phyloP scores from a whole-genome alignment of 2,329 filamentous ascomycete genomes.

The Paecilomyces sp. region DNA sequence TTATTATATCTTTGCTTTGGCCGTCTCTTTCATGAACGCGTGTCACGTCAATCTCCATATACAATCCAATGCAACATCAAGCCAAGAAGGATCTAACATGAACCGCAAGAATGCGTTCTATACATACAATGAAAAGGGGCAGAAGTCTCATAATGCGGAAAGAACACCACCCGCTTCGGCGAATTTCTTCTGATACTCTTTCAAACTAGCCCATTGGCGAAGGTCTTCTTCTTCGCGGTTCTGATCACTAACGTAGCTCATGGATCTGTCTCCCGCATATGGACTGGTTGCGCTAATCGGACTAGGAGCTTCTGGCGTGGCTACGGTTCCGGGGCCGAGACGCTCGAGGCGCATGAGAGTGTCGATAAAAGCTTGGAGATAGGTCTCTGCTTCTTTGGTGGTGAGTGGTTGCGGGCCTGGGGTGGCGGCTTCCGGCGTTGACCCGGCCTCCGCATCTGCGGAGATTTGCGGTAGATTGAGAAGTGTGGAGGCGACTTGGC shows the following conservation, averaged over 20 bases:
- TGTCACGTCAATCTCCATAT: background rate
- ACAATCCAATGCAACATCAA: background rate
- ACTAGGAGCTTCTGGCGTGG: constrained; percentile 26
- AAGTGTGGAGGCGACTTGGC: constrained; percentile 73
- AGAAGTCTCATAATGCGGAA: constrained; percentile 17
- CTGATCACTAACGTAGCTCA: constrained; percentile 32
- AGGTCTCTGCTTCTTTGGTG: constrained; percentile 57
- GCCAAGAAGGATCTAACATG: background rate
- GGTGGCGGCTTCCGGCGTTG: constrained; percentile 2
- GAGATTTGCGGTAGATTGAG: constrained; percentile 53
- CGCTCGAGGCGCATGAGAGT: constrained; percentile 69
- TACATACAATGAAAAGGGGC: background rate
- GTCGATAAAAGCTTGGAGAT: constrained; percentile 65
- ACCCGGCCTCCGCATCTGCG: constrained; percentile 45
- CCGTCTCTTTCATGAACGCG: background rate
- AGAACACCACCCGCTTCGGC: constrained; percentile 53
- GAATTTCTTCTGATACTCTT: constrained; percentile 70
- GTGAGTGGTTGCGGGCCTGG: constrained; percentile 22
- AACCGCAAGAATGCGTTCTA: background rate
- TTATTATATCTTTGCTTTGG: background rate
- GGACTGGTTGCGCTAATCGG: constrained; percentile 25
- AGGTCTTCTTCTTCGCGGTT: constrained; percentile 71
- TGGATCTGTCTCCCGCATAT: constrained; percentile 21
- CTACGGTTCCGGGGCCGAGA: constrained; percentile 32
- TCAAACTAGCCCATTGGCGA: constrained; percentile 68